Evolutionary conservation across 2,329 filamentous ascomycete genomes (phyloP).

Genomic region (Calonectria henricotiae): DNA sequence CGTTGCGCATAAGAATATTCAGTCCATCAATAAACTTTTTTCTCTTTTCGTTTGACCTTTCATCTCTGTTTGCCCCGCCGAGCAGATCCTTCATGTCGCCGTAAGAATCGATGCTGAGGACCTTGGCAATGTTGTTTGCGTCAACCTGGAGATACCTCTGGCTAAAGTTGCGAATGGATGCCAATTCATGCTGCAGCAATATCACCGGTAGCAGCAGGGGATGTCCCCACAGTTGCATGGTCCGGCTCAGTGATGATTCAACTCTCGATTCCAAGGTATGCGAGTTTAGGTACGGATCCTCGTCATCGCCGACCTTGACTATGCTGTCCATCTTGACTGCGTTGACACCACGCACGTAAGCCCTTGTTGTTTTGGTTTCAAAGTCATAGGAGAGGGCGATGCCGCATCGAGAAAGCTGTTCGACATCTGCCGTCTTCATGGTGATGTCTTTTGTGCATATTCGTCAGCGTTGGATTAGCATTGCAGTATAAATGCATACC

Average conservation of each 20-base stretch:
- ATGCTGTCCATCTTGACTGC: background rate
- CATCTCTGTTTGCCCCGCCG: background rate
- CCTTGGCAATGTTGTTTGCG: conserved; percentile 2
- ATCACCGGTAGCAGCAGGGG: background rate
- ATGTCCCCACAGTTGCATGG: background rate
- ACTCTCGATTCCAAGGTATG: background rate
- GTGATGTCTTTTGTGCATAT: background rate
- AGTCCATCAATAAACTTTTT: background rate
- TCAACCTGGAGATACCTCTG: background rate
- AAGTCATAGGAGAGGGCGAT: background rate
- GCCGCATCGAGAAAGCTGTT: background rate
- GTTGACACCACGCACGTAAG: background rate
- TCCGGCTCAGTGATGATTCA: background rate
- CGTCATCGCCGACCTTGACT: background rate
- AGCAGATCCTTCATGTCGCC: background rate
- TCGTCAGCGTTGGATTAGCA: background rate
- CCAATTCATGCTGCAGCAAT: background rate
- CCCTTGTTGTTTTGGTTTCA: background rate
- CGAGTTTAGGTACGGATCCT: background rate
- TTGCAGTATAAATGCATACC: background rate
- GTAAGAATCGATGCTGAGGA: background rate
- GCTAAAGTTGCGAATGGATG: background rate
- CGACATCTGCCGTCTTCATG: background rate
- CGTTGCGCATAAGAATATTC: background rate
- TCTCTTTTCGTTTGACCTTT: background rate